These are phyloP conservation scores for Amphicarpaea edgeworthii DNA, from an alignment of 306 rosid genomes.

Conservation along the genomic window DNA sequence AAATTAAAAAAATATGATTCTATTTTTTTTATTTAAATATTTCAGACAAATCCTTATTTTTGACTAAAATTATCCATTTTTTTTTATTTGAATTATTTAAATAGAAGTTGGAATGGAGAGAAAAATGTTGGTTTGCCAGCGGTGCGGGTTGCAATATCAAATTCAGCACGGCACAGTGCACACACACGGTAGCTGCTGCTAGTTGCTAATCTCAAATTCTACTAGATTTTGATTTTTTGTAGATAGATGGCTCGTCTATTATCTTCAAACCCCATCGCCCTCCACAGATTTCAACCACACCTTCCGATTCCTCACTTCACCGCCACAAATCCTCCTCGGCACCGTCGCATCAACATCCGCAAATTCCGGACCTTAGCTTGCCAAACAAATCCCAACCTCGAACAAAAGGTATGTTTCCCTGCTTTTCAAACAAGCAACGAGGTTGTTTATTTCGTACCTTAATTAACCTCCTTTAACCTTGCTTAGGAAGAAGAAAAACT, in stretches of 20 bases:
- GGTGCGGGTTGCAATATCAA: not conserved
- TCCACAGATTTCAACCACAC: constrained; percentile 70
- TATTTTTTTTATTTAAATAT: too few species aligned
- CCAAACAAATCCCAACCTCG: constrained; percentile 62
- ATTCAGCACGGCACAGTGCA: not conserved
- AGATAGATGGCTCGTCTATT: constrained; percentile 65
- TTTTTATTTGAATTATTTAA: too few species aligned
- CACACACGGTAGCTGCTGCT: not conserved
- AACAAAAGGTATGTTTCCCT: constrained; percentile 51
- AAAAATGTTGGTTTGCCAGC: not conserved
- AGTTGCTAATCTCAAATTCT: not conserved
- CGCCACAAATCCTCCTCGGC: constrained; percentile 35
- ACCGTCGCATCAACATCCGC: constrained; percentile 39
- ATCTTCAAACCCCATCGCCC: constrained; percentile 64
- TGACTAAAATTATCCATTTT: too few species aligned
- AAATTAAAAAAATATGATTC: too few species aligned
- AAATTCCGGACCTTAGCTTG: constrained; percentile 60
- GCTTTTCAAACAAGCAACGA: not conserved
- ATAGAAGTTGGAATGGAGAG: not conserved
- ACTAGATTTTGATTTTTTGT: not conserved
- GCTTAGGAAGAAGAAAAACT: constrained; percentile 44
- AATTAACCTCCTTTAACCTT: constrained; percentile 3
- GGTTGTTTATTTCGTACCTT: not conserved
- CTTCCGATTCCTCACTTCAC: constrained; percentile 46
- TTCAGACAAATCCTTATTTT: too few species aligned